Percentiles rank a stretch among this genome's conserved stretches.
Evolutionary conservation across 495 filamentous ascomycete genomes (phyloP).

Genomic region (Aspergillus biplanus): DNA sequence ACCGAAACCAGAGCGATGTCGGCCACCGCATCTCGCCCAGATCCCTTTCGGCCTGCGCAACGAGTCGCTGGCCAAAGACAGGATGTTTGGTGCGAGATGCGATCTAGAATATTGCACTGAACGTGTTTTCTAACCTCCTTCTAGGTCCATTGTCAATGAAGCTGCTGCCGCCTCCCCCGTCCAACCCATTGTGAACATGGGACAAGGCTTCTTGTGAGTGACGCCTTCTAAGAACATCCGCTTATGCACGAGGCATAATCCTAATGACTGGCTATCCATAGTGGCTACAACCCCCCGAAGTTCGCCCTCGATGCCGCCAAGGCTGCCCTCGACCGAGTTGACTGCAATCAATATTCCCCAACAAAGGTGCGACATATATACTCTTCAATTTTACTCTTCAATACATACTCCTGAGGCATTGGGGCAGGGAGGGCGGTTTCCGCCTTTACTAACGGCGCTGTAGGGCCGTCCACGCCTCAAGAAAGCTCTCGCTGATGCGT

Average conservation of each 20-base stretch:
- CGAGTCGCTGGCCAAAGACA: conserved; percentile 81
- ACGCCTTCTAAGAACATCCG: conserved; percentile 4
- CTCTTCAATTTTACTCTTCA: not conserved
- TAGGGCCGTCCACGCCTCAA: conserved; percentile 84
- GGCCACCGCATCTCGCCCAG: conserved; percentile 43
- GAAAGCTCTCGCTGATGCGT: conserved; percentile 88
- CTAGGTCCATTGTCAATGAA: conserved; percentile 94
- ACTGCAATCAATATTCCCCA: conserved; percentile 98
- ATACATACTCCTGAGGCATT: not conserved
- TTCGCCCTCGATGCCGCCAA: conserved; percentile 94
- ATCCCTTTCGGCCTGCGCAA: conserved; percentile 70
- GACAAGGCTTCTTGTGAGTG: conserved; percentile 86
- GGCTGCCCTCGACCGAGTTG: conserved; percentile 83
- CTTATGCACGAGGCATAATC: not conserved
- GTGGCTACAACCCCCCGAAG: conserved; percentile 91
- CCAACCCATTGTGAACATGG: conserved; percentile 94
- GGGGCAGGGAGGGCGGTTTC: not conserved
- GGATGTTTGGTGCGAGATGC: conserved; percentile 80
- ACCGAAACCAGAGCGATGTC: conserved; percentile 45
- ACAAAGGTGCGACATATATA: conserved; percentile 62
- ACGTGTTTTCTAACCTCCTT: conserved; percentile 17
- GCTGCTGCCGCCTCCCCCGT: conserved; percentile 80
- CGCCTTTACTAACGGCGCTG: conserved; percentile 7
- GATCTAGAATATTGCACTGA: not conserved
- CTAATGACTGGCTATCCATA: conserved; percentile 26